Conservation (phyloP, 1,284 basidiomycete genomes). For the Naganishia sp. region DNA sequence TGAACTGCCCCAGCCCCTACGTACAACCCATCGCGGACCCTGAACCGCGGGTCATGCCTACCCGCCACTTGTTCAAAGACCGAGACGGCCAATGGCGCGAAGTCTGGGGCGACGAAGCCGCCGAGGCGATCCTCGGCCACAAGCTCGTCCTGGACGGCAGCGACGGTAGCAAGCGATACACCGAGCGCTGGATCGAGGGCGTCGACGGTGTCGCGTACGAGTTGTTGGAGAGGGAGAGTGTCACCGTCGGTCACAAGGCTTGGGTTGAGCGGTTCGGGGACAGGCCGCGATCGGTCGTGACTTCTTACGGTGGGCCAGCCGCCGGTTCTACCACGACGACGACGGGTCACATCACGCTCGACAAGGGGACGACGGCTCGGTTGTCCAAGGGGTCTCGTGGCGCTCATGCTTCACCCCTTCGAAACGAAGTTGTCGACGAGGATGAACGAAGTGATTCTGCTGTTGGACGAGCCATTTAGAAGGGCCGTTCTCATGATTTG, state of each 20-base stretch:
- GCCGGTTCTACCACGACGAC: not conserved
- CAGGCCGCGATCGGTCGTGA: constrained; percentile 3
- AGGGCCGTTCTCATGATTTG: not conserved
- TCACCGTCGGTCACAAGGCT: constrained; percentile 27
- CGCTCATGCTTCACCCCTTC: constrained; percentile 17
- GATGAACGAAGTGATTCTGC: constrained; percentile 1
- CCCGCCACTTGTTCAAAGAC: constrained; percentile 45
- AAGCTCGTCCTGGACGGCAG: constrained; percentile 18
- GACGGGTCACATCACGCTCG: constrained; percentile 15
- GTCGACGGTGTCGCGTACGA: constrained; percentile 31
- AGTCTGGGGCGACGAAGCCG: constrained; percentile 45
- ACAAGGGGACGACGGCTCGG: constrained; percentile 11
- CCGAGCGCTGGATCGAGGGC: constrained; percentile 33
- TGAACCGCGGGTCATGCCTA: constrained; percentile 40
- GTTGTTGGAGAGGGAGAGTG: constrained; percentile 28
- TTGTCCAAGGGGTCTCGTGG: not conserved
- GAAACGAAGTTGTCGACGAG: constrained; percentile 12
- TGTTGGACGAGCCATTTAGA: constrained; percentile 11
- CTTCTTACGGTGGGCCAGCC: not conserved
- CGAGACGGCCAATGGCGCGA: constrained; percentile 46
- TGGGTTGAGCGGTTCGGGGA: constrained; percentile 31
- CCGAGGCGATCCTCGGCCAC: constrained; percentile 43
- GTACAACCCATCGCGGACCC: constrained; percentile 50
- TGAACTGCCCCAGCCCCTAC: constrained; percentile 39
- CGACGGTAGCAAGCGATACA: constrained; percentile 27